Percentiles rank a stretch among this genome's conserved stretches.
Conservation (phyloP, 768 basidiomycete species). For the Lactifluus piperatus region DNA sequence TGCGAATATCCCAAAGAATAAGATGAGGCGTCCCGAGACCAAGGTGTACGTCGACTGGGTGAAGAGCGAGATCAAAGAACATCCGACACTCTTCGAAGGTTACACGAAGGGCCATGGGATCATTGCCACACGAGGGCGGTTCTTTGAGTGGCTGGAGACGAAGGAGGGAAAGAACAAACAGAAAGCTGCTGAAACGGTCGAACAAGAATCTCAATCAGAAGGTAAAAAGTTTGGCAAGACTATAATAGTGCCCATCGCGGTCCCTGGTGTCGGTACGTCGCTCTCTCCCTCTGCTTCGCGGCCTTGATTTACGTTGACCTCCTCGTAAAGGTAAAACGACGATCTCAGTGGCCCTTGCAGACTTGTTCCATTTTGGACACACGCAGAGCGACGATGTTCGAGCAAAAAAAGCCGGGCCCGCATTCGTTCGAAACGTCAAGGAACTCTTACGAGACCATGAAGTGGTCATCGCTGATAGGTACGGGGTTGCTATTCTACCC, state of each 20-base stretch:
- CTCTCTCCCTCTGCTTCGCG: neutral
- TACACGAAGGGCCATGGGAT: constrained; percentile 75
- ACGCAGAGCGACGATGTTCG: constrained; percentile 89
- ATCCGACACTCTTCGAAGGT: constrained; percentile 50
- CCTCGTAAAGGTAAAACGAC: neutral
- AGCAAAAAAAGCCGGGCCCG: constrained; percentile 35
- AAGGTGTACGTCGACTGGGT: constrained; percentile 78
- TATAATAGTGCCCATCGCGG: constrained; percentile 78
- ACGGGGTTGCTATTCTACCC: neutral
- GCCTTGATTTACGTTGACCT: neutral
- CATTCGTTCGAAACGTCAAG: constrained; percentile 66
- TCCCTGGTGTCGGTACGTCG: constrained; percentile 84
- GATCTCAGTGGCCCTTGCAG: constrained; percentile 65
- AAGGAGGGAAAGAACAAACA: constrained; percentile 34
- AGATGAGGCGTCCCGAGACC: constrained; percentile 72
- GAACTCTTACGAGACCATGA: constrained; percentile 50
- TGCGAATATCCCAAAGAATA: constrained; percentile 46
- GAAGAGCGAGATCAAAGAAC: constrained; percentile 56
- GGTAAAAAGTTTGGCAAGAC: constrained; percentile 51
- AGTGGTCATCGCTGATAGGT: constrained; percentile 86
- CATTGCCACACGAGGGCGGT: constrained; percentile 71
- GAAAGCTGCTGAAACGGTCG: constrained; percentile 26
- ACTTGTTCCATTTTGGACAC: constrained; percentile 83
- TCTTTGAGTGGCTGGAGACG: constrained; percentile 56
- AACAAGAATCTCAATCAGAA: constrained; percentile 16